Evolutionary conservation across 768 basidiomycete species (phyloP).

Genomic region (Auriscalpium vulgare): DNA sequence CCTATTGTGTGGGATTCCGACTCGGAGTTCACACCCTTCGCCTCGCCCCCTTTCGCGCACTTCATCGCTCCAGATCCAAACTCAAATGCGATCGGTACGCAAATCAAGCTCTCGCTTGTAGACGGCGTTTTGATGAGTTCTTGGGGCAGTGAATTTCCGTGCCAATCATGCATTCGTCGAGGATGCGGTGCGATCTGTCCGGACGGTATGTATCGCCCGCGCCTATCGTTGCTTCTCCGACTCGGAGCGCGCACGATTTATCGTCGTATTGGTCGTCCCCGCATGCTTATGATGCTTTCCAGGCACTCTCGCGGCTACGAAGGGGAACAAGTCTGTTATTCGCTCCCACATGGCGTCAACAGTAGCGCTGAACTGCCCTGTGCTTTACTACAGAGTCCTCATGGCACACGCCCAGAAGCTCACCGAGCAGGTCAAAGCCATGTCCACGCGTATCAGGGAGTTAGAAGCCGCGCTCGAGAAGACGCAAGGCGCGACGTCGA

Average conservation of each 20-base stretch:
- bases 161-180: conserved; percentile 46
- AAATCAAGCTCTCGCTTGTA: conserved; percentile 2
- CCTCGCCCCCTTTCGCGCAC: neutral
- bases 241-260: neutral
- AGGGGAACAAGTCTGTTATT: conserved; percentile 43
- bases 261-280: neutral
- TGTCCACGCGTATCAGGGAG: conserved; percentile 35
- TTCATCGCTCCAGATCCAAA: conserved; percentile 32
- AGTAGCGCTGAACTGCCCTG: neutral
- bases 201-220: conserved; percentile 27
- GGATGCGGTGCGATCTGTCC: conserved; percentile 48
- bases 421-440: conserved; percentile 36
- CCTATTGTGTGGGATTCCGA: neutral
- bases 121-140: neutral
- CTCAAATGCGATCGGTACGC: conserved; percentile 43
- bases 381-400: conserved; percentile 32
- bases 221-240: neutral
- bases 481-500: conserved; percentile 16
- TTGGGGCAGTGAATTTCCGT: conserved; percentile 38
- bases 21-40: neutral
- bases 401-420: conserved; percentile 43
- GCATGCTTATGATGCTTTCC: neutral
- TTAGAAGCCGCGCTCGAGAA: conserved; percentile 35
- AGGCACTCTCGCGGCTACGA: conserved; percentile 45
- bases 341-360: neutral